Conservation (phyloP, 2,329 filamentous ascomycete genomes). For the Colletotrichum lentis region DNA sequence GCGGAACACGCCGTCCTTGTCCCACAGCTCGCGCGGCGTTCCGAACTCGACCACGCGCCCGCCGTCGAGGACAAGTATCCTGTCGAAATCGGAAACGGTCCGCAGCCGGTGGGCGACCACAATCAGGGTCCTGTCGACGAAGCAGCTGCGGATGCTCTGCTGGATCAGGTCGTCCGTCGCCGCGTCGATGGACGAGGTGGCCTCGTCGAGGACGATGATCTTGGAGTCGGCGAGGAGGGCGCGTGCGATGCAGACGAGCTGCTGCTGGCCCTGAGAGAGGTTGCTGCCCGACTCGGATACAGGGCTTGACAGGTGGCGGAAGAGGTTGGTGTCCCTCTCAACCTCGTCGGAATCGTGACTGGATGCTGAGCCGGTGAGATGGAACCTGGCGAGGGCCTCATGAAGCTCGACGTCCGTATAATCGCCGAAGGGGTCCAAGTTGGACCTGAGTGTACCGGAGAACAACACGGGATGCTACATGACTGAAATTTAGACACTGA, state of each 20-base stretch:
- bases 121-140: slow-evolving; percentile 43
- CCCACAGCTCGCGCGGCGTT: neutral
- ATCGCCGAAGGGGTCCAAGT: slow-evolving; percentile 79
- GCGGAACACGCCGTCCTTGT: no score
- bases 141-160: slow-evolving; percentile 42
- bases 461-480: slow-evolving; percentile 74
- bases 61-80: slow-evolving; percentile 43
- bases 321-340: slow-evolving; percentile 69
- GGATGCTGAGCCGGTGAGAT: no score
- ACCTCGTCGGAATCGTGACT: slow-evolving; percentile 40
- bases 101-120: slow-evolving; percentile 44
- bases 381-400: slow-evolving; percentile 62
- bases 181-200: slow-evolving; percentile 63
- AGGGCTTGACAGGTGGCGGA: slow-evolving; percentile 67
- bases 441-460: slow-evolving; percentile 77
- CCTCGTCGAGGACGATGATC: slow-evolving; percentile 97
- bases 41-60: slow-evolving; percentile 66
- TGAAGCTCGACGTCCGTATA: slow-evolving; percentile 73
- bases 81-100: slow-evolving; percentile 44
- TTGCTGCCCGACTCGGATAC: slow-evolving; percentile 80
- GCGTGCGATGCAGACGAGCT: slow-evolving; percentile 69
- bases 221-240: slow-evolving; percentile 65
- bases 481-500: no score
- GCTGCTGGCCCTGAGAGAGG: slow-evolving; percentile 67
- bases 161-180: slow-evolving; percentile 43